Percentiles rank a stretch among this genome's conserved stretches.
Evolutionary conservation across 2,329 filamentous ascomycete species (phyloP).

Genomic region (Pyrenochaeta sp.): DNA sequence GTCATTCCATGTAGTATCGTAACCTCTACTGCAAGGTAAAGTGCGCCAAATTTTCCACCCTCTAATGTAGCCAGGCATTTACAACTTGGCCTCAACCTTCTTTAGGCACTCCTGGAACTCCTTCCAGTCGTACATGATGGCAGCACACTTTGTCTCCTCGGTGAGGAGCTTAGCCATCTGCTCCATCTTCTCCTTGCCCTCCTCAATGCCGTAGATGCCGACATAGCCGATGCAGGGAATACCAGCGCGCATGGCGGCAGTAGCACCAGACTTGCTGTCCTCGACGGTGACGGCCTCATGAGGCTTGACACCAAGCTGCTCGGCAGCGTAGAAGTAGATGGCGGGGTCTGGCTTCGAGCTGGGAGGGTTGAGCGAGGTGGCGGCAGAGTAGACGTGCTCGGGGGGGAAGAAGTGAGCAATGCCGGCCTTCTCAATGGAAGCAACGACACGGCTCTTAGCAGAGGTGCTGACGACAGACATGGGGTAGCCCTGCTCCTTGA

Average conservation of each 20-base stretch:
- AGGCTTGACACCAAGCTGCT: constrained; percentile 75
- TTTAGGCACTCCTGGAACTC: constrained; percentile 60
- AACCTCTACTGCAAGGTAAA: constrained; percentile 22
- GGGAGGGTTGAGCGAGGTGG: constrained; percentile 78
- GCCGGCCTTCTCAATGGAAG: constrained; percentile 79
- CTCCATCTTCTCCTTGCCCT: constrained; percentile 53
- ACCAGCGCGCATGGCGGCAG: constrained; percentile 77
- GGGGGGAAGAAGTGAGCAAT: constrained; percentile 82
- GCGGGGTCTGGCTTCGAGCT: constrained; percentile 91
- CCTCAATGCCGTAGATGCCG: constrained; percentile 64
- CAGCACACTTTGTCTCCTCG: constrained; percentile 57
- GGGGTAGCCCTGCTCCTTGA: constrained; percentile 71
- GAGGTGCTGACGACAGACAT: constrained; percentile 84
- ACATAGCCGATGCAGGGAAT: constrained; percentile 88
- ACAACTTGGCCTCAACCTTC: constrained; percentile 56
- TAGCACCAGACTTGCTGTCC: constrained; percentile 86
- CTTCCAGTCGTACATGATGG: constrained; percentile 63
- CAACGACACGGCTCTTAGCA: constrained; percentile 78
- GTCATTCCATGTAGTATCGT: constrained; percentile 27
- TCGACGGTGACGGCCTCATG: constrained; percentile 82
- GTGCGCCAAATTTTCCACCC: constrained; percentile 15
- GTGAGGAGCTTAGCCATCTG: constrained; percentile 60
- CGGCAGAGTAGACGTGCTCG: constrained; percentile 81
- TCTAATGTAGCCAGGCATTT: constrained; percentile 17
- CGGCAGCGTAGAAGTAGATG: constrained; percentile 81